Evolutionary conservation across 352 stramenopile genomes (phyloP), one percentile per base, ranked within the genome.

Genomic region (Pythium guiyangense): DNA sequence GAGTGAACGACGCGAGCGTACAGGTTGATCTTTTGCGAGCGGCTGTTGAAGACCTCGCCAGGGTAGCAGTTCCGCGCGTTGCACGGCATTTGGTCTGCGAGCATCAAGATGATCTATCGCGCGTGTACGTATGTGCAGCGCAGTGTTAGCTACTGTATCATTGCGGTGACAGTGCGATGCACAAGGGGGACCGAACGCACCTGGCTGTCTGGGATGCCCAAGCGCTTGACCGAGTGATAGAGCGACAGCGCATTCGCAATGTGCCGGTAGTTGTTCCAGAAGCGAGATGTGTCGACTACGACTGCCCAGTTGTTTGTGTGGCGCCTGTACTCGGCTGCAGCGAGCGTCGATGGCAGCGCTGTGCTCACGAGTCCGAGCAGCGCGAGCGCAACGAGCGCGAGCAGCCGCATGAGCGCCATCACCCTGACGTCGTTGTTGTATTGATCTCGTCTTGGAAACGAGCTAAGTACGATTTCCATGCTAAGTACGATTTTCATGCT

Each of bases 201-300:
- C 70, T 98, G 94, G 49, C 90, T 96, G 62, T 99, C 94, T 0
- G 91, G 88, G 51, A 98, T 96, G 3, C 94, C 94, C 9, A 97
- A 79, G 22, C 84, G 70, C 69, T 97, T 97, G 12, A 98, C 82
- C 9, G 94, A 89, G 65, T 97, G 79, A 56, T 98, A 98, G 27
- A 99, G 79, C 43, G 88, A 96, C 39, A 98, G 73, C 48, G 91
- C 91, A 73, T 99, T 98, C 18, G 92, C 90, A 17, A 95, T 89
- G 63, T 99, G 96, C 39, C 96, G 88, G 73, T 99, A 99, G 71
- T 99, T 99, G 74, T 96, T 98, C 86, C 88, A 99, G 71, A 98
- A 99, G 74, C 92, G 85, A 71, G 92, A 98, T 27, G 93, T 97
- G 34, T 95, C 90, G 57, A 96, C 85, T 50, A 94, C 80, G 26